Evolutionary conservation across 805 yeast genomes (phyloP), one percentile per base, ranked within the genome.

Genomic region (Kodamaea kaohsiungensis): DNA sequence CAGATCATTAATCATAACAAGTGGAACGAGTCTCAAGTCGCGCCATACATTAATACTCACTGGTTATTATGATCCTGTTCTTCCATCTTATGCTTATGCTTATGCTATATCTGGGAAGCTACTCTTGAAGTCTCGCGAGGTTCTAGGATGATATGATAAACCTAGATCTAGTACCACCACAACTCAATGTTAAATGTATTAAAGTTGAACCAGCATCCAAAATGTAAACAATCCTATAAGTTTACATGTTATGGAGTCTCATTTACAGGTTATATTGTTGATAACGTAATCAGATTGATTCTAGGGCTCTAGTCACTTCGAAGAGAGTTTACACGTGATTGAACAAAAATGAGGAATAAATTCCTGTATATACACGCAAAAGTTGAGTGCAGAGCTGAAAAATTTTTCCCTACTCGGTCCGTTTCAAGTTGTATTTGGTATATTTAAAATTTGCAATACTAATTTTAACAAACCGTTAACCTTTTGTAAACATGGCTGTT

Each of bases 401-500:
- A 30, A 30, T 30, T 30, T n/a, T 30, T 30, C 35, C 25, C 35
- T 30, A 30, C 35, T 9, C 35, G 35, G 35, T 30, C 35, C 33
- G 33, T 30, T 30, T 30, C 35, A 4, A 12, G 10, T 8, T 9
- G 35, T 12, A 8, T 30, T 30, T 30, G 35, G 13, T 30, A 30
- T 30, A 30, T 30, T 30, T 30, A 30, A 30, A 30, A 30, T 30
- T 30, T 30, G 35, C 35, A 30, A 30, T 30, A 30, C 35, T 30
- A 30, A 30, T 30, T 30, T 22, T 30, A 30, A 30, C 35, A 30
- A 30, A 30, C 35, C 35, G 35, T 30, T 30, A 30, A 30, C 35
- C 35, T 30, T 30, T 30, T 40, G 45, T 40, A 40, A 79, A 65
- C 71, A 81, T 81, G 85, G 85, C 84, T 77, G 82, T 81, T 70